Percentiles rank a stretch among this genome's conserved stretches.
Evolutionary conservation across 306 rosid species (phyloP).

Genomic region (Castanea sativa): DNA sequence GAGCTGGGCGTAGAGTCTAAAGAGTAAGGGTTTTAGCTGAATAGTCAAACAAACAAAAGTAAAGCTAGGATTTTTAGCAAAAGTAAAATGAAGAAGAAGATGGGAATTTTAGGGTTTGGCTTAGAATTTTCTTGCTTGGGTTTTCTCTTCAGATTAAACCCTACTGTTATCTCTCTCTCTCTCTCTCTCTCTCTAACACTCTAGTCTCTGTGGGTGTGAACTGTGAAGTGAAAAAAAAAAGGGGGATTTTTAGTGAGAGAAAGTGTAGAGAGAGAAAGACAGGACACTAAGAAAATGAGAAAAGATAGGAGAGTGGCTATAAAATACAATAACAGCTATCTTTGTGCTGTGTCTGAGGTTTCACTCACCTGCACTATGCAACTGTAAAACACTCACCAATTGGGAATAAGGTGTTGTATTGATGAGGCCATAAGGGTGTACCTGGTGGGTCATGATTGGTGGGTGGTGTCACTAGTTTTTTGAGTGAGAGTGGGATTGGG

Average conservation of each 20-base stretch:
- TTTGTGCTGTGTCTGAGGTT: background rate
- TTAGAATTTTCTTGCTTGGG: slow-evolving; percentile 29
- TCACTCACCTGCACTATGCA: background rate
- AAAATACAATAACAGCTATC: slow-evolving; percentile 25
- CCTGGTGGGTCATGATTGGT: background rate
- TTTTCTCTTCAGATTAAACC: slow-evolving; percentile 48
- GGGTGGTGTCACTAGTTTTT: background rate
- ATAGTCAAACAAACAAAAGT: background rate
- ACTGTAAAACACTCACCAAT: background rate
- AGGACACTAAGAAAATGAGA: background rate
- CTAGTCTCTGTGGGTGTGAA: slow-evolving; percentile 1
- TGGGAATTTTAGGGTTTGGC: slow-evolving; percentile 35
- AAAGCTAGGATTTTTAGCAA: slow-evolving; percentile 36
- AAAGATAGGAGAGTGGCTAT: slow-evolving; percentile 21
- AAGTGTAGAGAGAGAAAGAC: background rate
- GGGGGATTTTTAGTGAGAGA: slow-evolving; percentile 16
- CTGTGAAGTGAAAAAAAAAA: slow-evolving; percentile 29
- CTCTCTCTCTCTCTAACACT: background rate
- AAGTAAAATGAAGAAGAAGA: slow-evolving; percentile 19
- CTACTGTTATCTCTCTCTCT: slow-evolving; percentile 35
- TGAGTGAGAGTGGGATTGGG: slow-evolving; percentile 7
- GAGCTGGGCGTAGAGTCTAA: slow-evolving; percentile 23
- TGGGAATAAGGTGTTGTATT: background rate
- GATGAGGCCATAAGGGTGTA: background rate
- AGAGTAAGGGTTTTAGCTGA: background rate